Evolutionary conservation across 2,329 filamentous ascomycete species (phyloP), one percentile per base, ranked within the genome.

Genomic region (Cladophialophora psammophila): DNA sequence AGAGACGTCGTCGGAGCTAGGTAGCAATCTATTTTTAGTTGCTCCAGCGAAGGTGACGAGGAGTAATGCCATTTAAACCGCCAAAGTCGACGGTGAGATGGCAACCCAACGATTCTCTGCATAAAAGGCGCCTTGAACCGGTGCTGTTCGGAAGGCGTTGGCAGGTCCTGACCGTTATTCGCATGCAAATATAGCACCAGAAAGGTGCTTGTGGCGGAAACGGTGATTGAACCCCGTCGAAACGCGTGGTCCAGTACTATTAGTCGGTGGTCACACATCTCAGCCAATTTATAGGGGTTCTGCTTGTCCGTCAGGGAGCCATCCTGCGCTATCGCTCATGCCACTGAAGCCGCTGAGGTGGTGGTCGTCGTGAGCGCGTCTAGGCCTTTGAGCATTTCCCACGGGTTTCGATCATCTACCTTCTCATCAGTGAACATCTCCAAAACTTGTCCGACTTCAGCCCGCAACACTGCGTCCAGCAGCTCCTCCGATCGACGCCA

Each of bases 401-500:
- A 70, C 15, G 68, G 65, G 35, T 63, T 66, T 42, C 60, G 63
- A 12, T 68, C 64, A 38, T 35, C 34, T n/a, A 31, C 38, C 45
- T 54, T 53, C 45, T 68, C 57, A 12, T 64, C 68, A 9, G 55
- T 63, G 50, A 70, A 55, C 63, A 66, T 68, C 58, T 66, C 66
- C 53, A 57, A 38, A 15, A 64, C 61, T 26, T 68, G 60, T 18
- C 52, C 48, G 20, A 54, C 58, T 52, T 70, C 68, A 18, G 72
- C 69, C 2, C 58, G 60, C 36, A 71, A 36, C 7, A 73, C 34
- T 8, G 64, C 59, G 54, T 72, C 69, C 32, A 73, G 56, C 13
- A 72, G 61, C 57, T 69, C 65, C 56, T 73, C 72, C 12, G 68
- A 67, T 31, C 60, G 63, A 42, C 64, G 60, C 71, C 70, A 72